Conservation (phyloP, 1,139 yeast genomes). For the Candida mesenterica region DNA sequence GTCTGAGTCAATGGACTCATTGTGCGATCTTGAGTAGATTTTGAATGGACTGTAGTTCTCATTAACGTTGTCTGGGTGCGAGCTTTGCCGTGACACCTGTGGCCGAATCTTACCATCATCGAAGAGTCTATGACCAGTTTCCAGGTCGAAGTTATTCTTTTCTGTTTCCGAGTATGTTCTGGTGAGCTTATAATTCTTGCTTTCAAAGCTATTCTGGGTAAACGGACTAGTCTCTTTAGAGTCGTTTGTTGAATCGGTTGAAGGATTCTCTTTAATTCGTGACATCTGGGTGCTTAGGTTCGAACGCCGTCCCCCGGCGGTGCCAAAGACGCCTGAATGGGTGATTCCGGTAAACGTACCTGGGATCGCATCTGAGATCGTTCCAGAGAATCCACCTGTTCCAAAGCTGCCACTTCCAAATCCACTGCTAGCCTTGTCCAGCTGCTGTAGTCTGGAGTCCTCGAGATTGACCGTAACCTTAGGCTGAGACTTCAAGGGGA, state of each 20-base stretch:
- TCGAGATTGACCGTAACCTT: slow-evolving; percentile 36
- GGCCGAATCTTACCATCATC: slow-evolving; percentile 49
- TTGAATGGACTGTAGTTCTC: slow-evolving; percentile 9
- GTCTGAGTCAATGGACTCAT: slow-evolving; percentile 19
- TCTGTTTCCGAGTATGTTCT: slow-evolving; percentile 59
- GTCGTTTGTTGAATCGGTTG: slow-evolving; percentile 6
- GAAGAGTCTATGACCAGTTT: slow-evolving; percentile 49
- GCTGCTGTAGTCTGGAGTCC: slow-evolving; percentile 27
- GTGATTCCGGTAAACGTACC: too few relatives aligned
- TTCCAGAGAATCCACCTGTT: slow-evolving; percentile 1
- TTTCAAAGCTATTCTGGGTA: slow-evolving; percentile 4
- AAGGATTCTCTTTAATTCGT: slow-evolving; percentile 6
- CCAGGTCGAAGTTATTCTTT: slow-evolving; percentile 49
- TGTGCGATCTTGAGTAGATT: slow-evolving; percentile 36
- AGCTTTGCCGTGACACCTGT: not conserved
- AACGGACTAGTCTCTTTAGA: slow-evolving; percentile 6
- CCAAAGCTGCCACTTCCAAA: not conserved
- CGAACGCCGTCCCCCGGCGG: slow-evolving; percentile 2
- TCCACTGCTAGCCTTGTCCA: too few relatives aligned
- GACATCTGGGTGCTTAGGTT: slow-evolving; percentile 6
- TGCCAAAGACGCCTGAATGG: not conserved
- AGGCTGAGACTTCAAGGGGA: slow-evolving; percentile 44
- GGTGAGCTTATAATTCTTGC: slow-evolving; percentile 27
- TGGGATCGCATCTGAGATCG: too few relatives aligned
- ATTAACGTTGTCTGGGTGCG: slow-evolving; percentile 1